A percentile compares a stretch with the other conserved stretches of the same genome.
Conservation (phyloP, 257 asterid genomes). For the Salvia hispanica region DNA sequence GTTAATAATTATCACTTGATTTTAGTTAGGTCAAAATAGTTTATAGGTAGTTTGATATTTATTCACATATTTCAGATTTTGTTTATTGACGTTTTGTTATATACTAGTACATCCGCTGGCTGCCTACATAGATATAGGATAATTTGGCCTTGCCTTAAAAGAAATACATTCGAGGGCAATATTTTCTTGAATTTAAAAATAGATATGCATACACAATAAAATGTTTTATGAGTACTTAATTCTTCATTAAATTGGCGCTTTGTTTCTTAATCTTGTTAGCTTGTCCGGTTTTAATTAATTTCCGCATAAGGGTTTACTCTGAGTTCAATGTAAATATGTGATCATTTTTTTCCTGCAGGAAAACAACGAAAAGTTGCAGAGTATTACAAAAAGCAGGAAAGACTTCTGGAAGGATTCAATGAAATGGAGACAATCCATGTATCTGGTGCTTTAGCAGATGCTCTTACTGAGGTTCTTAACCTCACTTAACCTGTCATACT, state of each 20-base stretch:
- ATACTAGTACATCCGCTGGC: too few species aligned
- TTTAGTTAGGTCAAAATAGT: too few species aligned
- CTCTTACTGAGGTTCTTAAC: conserved; percentile 60
- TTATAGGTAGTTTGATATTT: too few species aligned
- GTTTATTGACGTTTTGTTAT: too few species aligned
- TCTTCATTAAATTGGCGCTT: background rate
- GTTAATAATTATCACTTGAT: too few species aligned
- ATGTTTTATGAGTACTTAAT: background rate
- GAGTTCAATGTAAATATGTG: background rate
- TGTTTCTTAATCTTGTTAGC: too few species aligned
- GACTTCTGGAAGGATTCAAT: conserved; percentile 74
- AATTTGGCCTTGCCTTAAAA: background rate
- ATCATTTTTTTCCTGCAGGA: conserved; percentile 37
- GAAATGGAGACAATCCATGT: conserved; percentile 84
- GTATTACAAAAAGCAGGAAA: conserved; percentile 81
- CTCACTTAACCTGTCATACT: conserved; percentile 4
- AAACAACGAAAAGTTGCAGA: conserved; percentile 69
- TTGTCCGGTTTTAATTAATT: background rate
- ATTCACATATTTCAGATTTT: too few species aligned
- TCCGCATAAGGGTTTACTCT: background rate
- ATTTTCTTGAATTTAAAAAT: background rate
- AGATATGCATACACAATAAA: background rate
- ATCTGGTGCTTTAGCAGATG: conserved; percentile 58
- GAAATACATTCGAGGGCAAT: background rate
- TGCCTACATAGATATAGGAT: too few species aligned